Evolutionary conservation across 306 rosid species (phyloP).

Genomic region (Castanea crenata): DNA sequence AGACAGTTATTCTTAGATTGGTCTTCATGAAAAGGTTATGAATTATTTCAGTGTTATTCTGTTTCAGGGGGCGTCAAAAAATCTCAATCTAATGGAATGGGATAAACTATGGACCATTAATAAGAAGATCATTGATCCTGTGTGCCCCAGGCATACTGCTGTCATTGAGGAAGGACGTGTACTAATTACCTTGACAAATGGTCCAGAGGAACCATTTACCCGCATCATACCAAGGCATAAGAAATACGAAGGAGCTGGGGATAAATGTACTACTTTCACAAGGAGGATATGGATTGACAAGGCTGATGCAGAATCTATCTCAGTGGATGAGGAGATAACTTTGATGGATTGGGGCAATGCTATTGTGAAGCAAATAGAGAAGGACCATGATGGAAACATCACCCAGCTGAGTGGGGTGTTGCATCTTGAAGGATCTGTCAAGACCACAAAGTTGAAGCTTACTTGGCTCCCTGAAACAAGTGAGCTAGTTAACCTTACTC

Average conservation of each 20-base stretch:
- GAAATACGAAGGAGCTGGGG: constrained; percentile 86
- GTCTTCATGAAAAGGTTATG: constrained; percentile 13
- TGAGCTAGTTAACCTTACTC: constrained; percentile 68
- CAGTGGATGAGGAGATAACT: constrained; percentile 77
- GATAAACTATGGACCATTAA: constrained; percentile 96
- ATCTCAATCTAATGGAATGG: constrained; percentile 99
- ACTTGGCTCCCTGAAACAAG: constrained; percentile 85
- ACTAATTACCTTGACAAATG: constrained; percentile 69
- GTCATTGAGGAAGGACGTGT: constrained; percentile 63
- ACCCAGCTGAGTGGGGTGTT: constrained; percentile 68
- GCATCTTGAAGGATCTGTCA: constrained; percentile 92
- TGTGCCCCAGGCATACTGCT: constrained; percentile 93
- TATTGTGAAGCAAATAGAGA: constrained; percentile 61
- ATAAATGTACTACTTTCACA: constrained; percentile 69
- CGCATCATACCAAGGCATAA: constrained; percentile 86
- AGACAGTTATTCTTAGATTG: constrained; percentile 1
- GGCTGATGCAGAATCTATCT: constrained; percentile 63
- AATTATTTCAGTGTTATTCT: constrained; percentile 18
- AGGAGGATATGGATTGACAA: constrained; percentile 70
- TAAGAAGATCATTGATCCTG: constrained; percentile 92
- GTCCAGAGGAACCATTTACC: constrained; percentile 75
- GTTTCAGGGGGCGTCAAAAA: constrained; percentile 84
- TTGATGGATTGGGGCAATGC: constrained; percentile 99
- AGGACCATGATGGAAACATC: constrained; percentile 65
- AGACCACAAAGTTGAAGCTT: constrained; percentile 83